A percentile compares a stretch with the other conserved stretches of the same genome.
phyloP scores from a whole-genome alignment of 169 alveolate genomes.

The Cryptosporidium canis region DNA sequence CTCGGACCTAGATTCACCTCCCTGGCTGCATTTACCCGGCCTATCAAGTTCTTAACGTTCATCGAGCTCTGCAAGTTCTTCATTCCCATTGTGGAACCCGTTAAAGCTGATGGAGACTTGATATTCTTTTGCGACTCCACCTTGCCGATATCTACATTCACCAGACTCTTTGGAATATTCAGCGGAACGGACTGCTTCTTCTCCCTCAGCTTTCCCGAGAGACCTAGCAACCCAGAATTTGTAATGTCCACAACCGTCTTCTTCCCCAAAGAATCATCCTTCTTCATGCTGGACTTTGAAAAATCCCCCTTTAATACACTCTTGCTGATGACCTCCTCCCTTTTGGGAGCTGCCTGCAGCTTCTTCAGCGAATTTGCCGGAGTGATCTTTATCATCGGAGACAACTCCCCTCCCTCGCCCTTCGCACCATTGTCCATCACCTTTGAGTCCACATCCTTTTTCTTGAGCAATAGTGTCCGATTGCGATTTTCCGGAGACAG shows the following conservation, averaged over 20 bases:
- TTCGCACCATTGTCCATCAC: not conserved
- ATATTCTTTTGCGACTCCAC: not conserved
- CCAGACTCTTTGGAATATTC: not conserved
- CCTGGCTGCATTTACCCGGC: not conserved
- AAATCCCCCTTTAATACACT: not conserved
- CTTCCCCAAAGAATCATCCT: not conserved
- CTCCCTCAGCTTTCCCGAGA: constrained; percentile 23
- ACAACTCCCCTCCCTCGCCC: not conserved
- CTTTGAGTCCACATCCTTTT: not conserved
- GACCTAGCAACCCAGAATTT: constrained; percentile 9
- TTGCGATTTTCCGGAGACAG: constrained; percentile 49
- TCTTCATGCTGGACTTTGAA: not conserved
- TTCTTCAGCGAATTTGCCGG: not conserved
- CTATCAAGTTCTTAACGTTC: not conserved
- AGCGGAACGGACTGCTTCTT: not conserved
- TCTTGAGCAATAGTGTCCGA: constrained; percentile 21
- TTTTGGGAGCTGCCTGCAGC: not conserved
- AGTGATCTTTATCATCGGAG: constrained; percentile 14
- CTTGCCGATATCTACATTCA: not conserved
- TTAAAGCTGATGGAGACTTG: not conserved
- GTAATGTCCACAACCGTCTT: not conserved
- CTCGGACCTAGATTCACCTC: not conserved
- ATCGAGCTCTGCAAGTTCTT: not conserved
- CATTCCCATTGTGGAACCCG: not conserved
- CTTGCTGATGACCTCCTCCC: not conserved